A percentile compares a stretch with the other conserved stretches of the same genome.
Evolutionary conservation across 225 moss, liverwort and hornwort genomes (phyloP).

Genomic region (Pseudisothecium myosuroides): DNA sequence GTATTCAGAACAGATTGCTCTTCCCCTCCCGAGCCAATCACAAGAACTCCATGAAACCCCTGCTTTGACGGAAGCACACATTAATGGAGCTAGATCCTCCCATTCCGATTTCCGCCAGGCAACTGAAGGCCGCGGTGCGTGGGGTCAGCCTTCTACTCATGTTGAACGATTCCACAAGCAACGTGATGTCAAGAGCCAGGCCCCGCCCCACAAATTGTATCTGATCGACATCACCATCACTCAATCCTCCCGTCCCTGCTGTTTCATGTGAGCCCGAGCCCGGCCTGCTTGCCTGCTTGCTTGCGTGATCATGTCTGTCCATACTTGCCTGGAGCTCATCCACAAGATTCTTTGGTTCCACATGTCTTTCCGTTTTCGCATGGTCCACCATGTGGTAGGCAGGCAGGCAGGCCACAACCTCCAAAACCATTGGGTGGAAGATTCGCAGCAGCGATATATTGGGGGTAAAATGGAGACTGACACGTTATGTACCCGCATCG

Average conservation of each 20-base stretch:
- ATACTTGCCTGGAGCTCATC: neutral
- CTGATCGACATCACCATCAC: neutral
- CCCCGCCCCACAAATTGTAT: neutral
- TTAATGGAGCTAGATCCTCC: neutral
- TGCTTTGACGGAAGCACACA: neutral
- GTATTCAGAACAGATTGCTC: neutral
- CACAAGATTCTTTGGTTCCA: neutral
- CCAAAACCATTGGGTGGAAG: neutral
- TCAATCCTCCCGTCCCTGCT: neutral
- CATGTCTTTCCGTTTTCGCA: neutral
- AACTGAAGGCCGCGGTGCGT: neutral
- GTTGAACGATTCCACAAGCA: neutral
- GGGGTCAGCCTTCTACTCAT: neutral
- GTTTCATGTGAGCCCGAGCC: neutral
- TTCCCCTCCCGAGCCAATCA: neutral
- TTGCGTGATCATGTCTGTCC: neutral
- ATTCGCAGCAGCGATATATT: neutral
- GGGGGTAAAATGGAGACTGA: neutral
- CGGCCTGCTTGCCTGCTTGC: neutral
- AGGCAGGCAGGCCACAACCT: neutral
- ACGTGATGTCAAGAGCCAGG: neutral
- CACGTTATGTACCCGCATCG: neutral
- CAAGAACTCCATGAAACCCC: neutral
- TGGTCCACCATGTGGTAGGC: neutral
- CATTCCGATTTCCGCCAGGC: neutral